These are phyloP conservation scores for Wickerhamiella cacticola DNA, from an alignment of 805 yeast species.

Conservation along the genomic window DNA sequence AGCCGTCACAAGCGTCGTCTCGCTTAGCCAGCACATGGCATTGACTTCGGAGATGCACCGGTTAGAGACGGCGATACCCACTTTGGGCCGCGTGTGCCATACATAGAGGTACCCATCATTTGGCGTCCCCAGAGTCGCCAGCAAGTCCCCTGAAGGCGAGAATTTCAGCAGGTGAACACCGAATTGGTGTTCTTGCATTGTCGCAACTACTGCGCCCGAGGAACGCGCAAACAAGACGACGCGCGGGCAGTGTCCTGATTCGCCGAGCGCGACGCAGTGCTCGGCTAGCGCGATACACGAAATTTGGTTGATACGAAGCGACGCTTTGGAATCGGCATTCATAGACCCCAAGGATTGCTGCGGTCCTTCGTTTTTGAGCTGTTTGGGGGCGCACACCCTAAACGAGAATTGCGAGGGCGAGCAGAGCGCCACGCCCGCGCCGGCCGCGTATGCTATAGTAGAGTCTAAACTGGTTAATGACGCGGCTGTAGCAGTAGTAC, in stretches of 20 bases:
- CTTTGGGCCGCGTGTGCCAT: constrained; percentile 37
- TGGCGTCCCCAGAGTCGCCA: constrained; percentile 53
- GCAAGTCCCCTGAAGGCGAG: constrained; percentile 43
- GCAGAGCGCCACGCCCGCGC: constrained; percentile 10
- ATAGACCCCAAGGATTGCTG: not conserved
- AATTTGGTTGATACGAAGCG: constrained; percentile 15
- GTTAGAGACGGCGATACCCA: constrained; percentile 36
- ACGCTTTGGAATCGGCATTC: constrained; percentile 7
- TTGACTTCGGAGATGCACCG: constrained; percentile 50
- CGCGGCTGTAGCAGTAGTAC: constrained; percentile 1
- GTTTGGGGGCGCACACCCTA: constrained; percentile 6
- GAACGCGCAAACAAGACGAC: too few relatives aligned
- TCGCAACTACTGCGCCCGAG: constrained; percentile 43
- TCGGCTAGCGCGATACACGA: constrained; percentile 51
- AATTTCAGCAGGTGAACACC: constrained; percentile 48
- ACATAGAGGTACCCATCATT: constrained; percentile 57
- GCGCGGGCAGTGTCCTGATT: constrained; percentile 57
- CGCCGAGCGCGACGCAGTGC: constrained; percentile 53
- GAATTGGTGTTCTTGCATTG: constrained; percentile 50
- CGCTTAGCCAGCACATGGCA: constrained; percentile 45
- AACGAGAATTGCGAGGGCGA: not conserved
- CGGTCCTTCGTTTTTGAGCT: not conserved
- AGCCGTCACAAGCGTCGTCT: constrained; percentile 38
- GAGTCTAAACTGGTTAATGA: not conserved
- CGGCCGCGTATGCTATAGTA: constrained; percentile 6